phyloP scores from a whole-genome alignment of 2,329 filamentous ascomycete genomes.

The Epichloe amarillans region DNA sequence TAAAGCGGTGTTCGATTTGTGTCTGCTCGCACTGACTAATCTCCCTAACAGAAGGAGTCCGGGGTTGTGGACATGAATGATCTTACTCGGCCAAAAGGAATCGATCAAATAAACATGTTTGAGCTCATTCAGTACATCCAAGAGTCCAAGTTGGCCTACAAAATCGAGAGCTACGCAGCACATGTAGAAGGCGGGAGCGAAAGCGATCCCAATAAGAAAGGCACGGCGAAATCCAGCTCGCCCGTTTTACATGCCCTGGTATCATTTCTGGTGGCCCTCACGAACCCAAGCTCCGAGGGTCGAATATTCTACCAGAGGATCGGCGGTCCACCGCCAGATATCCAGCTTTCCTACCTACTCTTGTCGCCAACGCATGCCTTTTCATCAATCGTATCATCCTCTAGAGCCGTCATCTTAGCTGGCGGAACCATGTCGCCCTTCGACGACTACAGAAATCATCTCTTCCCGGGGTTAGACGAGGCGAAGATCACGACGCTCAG shows the following conservation, averaged over 20 bases:
- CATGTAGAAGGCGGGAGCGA: constrained; percentile 37
- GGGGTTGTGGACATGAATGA: constrained; percentile 58
- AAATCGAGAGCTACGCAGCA: constrained; percentile 78
- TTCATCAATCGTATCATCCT: constrained; percentile 70
- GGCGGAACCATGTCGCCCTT: constrained; percentile 98
- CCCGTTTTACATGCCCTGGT: constrained; percentile 42
- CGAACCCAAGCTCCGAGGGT: constrained; percentile 66
- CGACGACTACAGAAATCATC: constrained; percentile 72
- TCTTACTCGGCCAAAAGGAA: constrained; percentile 69
- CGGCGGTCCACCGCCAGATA: constrained; percentile 23
- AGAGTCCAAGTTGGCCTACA: constrained; percentile 83
- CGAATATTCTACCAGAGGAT: constrained; percentile 49
- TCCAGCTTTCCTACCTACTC: constrained; percentile 70
- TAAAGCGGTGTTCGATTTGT: neutral
- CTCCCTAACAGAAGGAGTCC: constrained; percentile 30
- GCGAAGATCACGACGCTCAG: constrained; percentile 65
- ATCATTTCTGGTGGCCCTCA: constrained; percentile 64
- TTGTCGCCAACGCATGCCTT: constrained; percentile 89
- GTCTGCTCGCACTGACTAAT: neutral
- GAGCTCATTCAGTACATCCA: constrained; percentile 80
- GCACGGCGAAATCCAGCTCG: constrained; percentile 16
- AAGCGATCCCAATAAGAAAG: constrained; percentile 15
- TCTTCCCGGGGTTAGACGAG: constrained; percentile 62
- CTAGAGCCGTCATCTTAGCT: constrained; percentile 77
- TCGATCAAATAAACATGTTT: constrained; percentile 91